Base-by-base conservation (phyloP, 1,284 basidiomycete species). In the Pseudozyma pruni region DNA sequence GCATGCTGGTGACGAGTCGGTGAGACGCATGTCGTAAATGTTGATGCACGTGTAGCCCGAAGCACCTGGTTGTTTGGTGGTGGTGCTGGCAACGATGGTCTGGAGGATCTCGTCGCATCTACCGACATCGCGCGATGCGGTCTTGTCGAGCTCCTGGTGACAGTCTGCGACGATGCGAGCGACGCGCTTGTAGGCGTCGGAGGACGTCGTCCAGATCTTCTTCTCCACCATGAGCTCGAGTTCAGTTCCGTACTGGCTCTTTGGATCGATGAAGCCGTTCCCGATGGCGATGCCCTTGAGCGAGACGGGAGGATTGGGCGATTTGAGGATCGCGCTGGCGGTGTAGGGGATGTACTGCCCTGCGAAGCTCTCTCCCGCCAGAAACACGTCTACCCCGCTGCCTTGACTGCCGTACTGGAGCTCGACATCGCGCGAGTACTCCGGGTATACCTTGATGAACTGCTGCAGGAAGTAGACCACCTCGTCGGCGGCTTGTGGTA, bases 241-340 rank as follows among this genome's bases (percentile, higher is more conserved):
- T 81, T 93, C 97, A 10, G 93, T 87, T 8, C 92, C 90, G 82
- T 96, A 97, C 84, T 99, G 96, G 58, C 86, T 85, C 49, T 88
- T 86, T 0, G 90, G 90, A 82, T 98, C 94, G 54, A 97, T 94
- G 93, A 94, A 98, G 3, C 94, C 95, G 83, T 98, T 98, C 9
- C 95, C 95, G 55, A 99, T 97, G 0, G 94, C 91, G 27, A 89
- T 84, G 4, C 95, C 96, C 49, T 87, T 87, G 16, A 98, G 85
- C 8, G 82, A 78, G 48, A 80, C 81, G 3, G 86, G 88, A 31
- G 88, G 80, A 35, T 87, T 84, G 42, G 84, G 83, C 1, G 92
- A 90, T 55, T 87, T 86, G 31, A 95, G 85, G 45, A 97, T 85
- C 9, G 89, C 90, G 69, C 93, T 87, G 74, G 93, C 93, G 10